These are phyloP conservation scores for Boletellus ananas DNA, from an alignment of 768 basidiomycete genomes.

Conservation along the genomic window DNA sequence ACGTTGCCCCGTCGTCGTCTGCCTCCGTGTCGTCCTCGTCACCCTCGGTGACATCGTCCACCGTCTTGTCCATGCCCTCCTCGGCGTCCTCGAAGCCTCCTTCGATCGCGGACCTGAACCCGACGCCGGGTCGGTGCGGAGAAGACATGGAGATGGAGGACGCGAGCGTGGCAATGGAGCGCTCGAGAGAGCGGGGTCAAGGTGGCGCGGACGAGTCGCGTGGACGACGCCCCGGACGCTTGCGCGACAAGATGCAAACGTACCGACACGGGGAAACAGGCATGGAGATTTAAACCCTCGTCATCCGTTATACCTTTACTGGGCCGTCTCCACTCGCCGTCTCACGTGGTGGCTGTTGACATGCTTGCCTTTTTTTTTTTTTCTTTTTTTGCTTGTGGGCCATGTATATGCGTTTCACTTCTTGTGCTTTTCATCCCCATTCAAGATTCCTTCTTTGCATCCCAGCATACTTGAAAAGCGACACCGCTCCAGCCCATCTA, in stretches of 20 bases:
- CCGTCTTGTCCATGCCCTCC: slow-evolving; percentile 16
- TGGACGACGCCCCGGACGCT: slow-evolving; percentile 19
- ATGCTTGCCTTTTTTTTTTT: not conserved
- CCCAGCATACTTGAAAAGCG: not conserved
- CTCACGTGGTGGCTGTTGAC: not conserved
- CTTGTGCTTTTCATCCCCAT: not conserved
- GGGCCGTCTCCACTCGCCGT: too few species aligned
- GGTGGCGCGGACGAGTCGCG: slow-evolving; percentile 4
- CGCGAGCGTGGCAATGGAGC: not conserved
- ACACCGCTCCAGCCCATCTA: not conserved
- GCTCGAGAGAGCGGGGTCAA: not conserved
- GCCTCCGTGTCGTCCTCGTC: slow-evolving; percentile 18
- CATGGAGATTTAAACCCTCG: slow-evolving; percentile 15
- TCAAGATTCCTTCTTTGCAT: not conserved
- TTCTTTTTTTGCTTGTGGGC: not conserved
- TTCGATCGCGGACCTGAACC: not conserved
- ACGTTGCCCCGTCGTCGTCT: slow-evolving; percentile 5
- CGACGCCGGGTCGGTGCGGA: not conserved
- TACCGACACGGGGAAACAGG: slow-evolving; percentile 9
- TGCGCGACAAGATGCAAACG: slow-evolving; percentile 13
- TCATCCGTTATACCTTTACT: too few species aligned
- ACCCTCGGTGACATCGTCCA: slow-evolving; percentile 16
- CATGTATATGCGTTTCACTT: not conserved
- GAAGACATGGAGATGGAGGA: slow-evolving; percentile 23
- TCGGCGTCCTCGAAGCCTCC: slow-evolving; percentile 11